Base-by-base conservation (phyloP, 129 eudicot genomes). In the Oenanthe sinensis region DNA sequence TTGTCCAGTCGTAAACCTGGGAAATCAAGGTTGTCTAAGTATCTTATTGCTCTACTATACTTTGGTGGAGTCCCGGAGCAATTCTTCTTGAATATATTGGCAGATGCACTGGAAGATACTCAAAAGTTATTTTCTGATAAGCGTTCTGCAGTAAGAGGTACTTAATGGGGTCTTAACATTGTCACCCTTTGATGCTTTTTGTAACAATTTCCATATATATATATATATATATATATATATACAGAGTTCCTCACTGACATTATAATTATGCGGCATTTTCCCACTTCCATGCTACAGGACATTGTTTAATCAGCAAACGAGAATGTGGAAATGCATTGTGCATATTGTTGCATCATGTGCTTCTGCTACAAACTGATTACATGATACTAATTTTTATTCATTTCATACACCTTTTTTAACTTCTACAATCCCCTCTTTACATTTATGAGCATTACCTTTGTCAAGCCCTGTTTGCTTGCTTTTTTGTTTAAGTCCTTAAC, bases 61-160 rank as follows among this genome's bases (percentile, higher is more conserved):
- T 79, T 71, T 78, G 98, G 98, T 22, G 98, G 98, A 43, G 95
- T 93, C 40, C 98, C 97, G 1, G 63, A 76, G 54, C 79, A 85
- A 4, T 91, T 81, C 77, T 93, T 93, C 78, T 74, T 86, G 50
- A 84, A 81, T 20, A 68, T 91, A 78, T 86, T 91, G 28, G 50
- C 22, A 13, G 70, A 50, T 4, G 85, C 91, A 48, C 30, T 93
- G 46, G 81, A 87, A 52, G 97, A 90, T 79, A 74, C 85, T 81
- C 87, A 77, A 30, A 84, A 71, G 22, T 82, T 86, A 3, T 85
- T 62, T 79, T 74, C 79, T 22, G 81, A 88, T 77, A 82, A 33
- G 85, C 89, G 78, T 60, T 88, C 93, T 77, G 98, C 98, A 50
- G 52, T 93, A 45, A 82, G 86, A 89, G 91, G 98, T 93, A 80